Evolutionary conservation across 305 asterid genomes (phyloP).

Genomic region (Solanum hybrid): DNA sequence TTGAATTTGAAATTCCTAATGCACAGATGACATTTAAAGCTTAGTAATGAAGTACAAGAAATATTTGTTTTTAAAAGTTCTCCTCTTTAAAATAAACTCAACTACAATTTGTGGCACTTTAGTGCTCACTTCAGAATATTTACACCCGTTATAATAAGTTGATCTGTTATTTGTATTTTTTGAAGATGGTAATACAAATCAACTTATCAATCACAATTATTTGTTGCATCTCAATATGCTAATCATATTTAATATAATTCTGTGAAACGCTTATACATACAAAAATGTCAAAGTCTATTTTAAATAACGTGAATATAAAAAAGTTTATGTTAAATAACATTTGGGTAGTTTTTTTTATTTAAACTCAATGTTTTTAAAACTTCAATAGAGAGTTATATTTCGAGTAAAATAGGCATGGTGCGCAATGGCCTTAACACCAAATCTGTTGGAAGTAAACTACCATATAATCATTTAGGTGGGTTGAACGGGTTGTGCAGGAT

Average conservation of each 20-base stretch:
- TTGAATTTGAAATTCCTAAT: not conserved
- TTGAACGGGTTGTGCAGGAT: not conserved
- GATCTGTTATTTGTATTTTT: not conserved
- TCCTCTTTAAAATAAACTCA: not conserved
- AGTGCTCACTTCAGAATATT: not conserved
- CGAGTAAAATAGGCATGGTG: not conserved
- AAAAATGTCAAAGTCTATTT: not conserved
- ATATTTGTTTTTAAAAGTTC: not conserved
- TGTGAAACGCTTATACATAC: not conserved
- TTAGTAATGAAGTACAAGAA: not conserved
- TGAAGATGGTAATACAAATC: not conserved
- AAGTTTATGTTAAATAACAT: not conserved
- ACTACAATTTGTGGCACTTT: not conserved
- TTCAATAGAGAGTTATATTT: not conserved
- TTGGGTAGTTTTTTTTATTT: not conserved
- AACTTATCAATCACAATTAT: not conserved
- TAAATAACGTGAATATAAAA: not conserved
- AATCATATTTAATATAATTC: not conserved
- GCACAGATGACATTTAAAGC: not conserved
- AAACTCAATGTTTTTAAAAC: not conserved
- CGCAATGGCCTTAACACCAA: not conserved
- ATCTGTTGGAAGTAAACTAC: not conserved
- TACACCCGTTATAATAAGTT: not conserved
- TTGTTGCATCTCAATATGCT: not conserved
- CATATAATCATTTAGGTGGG: not conserved